These are phyloP conservation scores for Mollisiaceae sp. DNA, from an alignment of 2,329 filamentous ascomycete genomes.

Conservation along the genomic window DNA sequence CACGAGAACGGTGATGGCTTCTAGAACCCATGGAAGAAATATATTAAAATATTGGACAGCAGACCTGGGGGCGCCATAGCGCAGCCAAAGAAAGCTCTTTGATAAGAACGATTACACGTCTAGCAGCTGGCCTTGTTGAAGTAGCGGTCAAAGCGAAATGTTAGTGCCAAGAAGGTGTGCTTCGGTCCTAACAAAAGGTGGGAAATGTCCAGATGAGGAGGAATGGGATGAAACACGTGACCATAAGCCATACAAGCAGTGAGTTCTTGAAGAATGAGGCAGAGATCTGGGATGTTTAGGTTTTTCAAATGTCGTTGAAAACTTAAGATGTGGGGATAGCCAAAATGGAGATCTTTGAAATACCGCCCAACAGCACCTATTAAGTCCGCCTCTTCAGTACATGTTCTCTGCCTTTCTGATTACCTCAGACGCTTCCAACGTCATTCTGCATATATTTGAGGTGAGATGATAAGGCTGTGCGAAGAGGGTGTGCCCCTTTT, in stretches of 20 bases:
- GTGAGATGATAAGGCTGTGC: no score
- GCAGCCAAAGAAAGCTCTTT: not conserved
- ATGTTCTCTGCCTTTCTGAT: no score
- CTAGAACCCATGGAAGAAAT: constrained; percentile 7
- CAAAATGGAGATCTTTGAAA: no score
- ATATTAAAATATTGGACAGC: constrained; percentile 8
- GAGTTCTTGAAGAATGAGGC: not conserved
- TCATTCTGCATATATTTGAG: no score
- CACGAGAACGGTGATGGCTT: not conserved
- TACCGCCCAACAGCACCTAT: no score
- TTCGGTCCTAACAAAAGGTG: not conserved
- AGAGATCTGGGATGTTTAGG: no score
- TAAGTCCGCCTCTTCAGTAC: no score
- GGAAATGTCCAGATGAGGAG: not conserved
- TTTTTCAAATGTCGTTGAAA: not conserved
- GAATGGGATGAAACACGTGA: not conserved
- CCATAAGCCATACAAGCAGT: not conserved
- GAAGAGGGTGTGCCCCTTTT: no score
- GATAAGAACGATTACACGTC: not conserved
- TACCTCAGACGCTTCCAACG: no score
- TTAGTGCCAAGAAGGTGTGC: not conserved
- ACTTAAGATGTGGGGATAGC: not conserved
- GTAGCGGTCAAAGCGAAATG: not conserved
- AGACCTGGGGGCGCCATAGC: not conserved
- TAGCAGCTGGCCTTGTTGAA: not conserved